These are phyloP conservation scores for Amanita thiersii DNA, from an alignment of 768 basidiomycete genomes.

Conservation along the genomic window DNA sequence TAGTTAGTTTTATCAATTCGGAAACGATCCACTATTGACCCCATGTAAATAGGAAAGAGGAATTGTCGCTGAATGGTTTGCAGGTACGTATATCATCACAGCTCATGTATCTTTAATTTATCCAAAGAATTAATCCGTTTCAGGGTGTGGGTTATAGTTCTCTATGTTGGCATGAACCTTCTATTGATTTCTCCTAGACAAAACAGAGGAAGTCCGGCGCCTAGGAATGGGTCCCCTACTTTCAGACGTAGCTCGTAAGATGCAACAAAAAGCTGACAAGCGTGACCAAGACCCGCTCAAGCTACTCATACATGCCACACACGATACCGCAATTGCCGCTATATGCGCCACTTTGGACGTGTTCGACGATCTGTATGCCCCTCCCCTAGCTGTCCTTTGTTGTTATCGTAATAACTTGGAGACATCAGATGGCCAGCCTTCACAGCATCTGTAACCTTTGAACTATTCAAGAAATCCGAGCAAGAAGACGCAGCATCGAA, in stretches of 20 bases:
- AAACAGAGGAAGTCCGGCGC: slow-evolving; percentile 64
- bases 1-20: slow-evolving; percentile 32
- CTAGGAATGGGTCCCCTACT: slow-evolving; percentile 75
- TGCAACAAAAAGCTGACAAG: slow-evolving; percentile 47
- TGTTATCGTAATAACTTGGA: background rate
- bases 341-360: slow-evolving; percentile 60
- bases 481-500: background rate
- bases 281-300: slow-evolving; percentile 43
- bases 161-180: background rate
- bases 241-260: slow-evolving; percentile 50
- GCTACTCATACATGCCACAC: slow-evolving; percentile 62
- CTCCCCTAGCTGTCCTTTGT: background rate
- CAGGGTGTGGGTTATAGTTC: slow-evolving; percentile 32
- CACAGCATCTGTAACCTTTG: slow-evolving; percentile 66
- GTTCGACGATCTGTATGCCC: slow-evolving; percentile 56
- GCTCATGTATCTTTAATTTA: slow-evolving; percentile 7
- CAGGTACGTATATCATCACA: slow-evolving; percentile 31
- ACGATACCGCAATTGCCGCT: slow-evolving; percentile 65
- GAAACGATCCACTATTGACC: background rate
- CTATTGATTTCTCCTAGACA: slow-evolving; percentile 37
- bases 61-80: slow-evolving; percentile 74
- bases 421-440: slow-evolving; percentile 62
- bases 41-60: slow-evolving; percentile 47
- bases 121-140: slow-evolving; percentile 8
- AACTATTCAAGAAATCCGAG: slow-evolving; percentile 47